These are phyloP conservation scores for Themeda triandra DNA, from an alignment of 176 grass and related monocot genomes.

Conservation along the genomic window DNA sequence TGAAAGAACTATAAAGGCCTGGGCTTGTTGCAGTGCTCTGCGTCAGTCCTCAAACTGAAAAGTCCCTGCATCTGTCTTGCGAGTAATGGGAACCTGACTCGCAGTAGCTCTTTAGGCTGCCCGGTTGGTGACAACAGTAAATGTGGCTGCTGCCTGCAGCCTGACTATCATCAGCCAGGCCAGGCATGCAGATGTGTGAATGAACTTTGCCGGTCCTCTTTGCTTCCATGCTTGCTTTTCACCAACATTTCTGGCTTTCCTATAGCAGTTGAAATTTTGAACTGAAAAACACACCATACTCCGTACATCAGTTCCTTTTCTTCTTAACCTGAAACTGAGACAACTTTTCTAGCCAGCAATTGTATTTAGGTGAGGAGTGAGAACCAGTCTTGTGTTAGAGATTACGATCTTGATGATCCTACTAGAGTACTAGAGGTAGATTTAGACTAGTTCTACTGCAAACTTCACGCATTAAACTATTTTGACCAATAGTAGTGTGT, in stretches of 20 bases:
- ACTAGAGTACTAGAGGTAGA: not conserved
- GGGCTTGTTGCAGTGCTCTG: slow-evolving; percentile 28
- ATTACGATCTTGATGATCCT: not conserved
- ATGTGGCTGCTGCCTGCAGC: not conserved
- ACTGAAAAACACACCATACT: not conserved
- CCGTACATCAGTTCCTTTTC: not conserved
- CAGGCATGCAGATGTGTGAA: not conserved
- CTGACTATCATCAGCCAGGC: no score
- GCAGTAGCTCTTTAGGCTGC: slow-evolving; percentile 24
- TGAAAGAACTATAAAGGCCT: not conserved
- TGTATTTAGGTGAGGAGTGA: not conserved
- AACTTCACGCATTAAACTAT: no score
- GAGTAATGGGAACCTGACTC: slow-evolving; percentile 32
- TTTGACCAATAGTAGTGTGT: not conserved
- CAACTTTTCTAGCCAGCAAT: not conserved
- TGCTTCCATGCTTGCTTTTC: slow-evolving; percentile 19
- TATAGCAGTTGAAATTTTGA: not conserved
- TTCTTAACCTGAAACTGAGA: not conserved
- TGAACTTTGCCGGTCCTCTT: slow-evolving; percentile 13
- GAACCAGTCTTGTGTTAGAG: not conserved
- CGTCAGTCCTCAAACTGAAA: slow-evolving; percentile 6
- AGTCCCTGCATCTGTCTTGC: not conserved
- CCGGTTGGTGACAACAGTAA: slow-evolving; percentile 49
- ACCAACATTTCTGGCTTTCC: not conserved
- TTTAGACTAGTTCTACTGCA: no score